Evolutionary conservation across 805 yeast genomes (phyloP), one percentile per base, ranked within the genome.

Genomic region (Metschnikowia gelsemii): DNA sequence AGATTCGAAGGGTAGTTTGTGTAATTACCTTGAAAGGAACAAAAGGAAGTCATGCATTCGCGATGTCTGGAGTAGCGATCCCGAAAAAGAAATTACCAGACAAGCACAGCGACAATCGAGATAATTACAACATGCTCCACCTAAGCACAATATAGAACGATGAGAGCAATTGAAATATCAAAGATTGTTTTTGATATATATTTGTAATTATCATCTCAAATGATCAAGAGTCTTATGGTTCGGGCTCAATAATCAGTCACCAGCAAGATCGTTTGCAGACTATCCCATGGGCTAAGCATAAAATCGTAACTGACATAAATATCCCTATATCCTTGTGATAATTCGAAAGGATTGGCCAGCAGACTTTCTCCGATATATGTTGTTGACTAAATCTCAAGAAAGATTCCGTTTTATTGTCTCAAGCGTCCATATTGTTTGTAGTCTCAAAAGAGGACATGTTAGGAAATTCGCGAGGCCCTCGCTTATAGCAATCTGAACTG

Each of bases 401-500:
- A n/a, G n/a, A 8, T 26, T 3, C 16, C 5, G 8, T 11, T 8
- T 26, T 26, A 19, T 18, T 19, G 12, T n/a, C 16, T 32, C 20
- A 32, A 7, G n/a, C 37, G 23, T 62, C 62, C 49, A 62, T 45
- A 14, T 62, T 51, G 46, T 67, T 66, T 21, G 60, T 50, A 5
- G 72, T 64, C 49, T 69, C 73, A 40, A 69, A 67, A 1, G 64
- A 47, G 0, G 66, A 51, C 19, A 68, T 57, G 38, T 68, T 61
- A 8, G 53, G 41, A 37, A 58, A 66, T 5, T 56, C 48, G 8
- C 43, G 46, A 5, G 57, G 55, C 25, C 48, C 52, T 12, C 63
- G 51, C 8, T 41, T 28, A 53, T 75, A 79, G 5, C 80, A 72
- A 16, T 59, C 60, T 0, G 55, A 54, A 1, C 75, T 62, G 37